Evolutionary conservation across 176 grass and related monocot genomes (phyloP), one percentile per base, ranked within the genome.

Genomic region (Poa annua): DNA sequence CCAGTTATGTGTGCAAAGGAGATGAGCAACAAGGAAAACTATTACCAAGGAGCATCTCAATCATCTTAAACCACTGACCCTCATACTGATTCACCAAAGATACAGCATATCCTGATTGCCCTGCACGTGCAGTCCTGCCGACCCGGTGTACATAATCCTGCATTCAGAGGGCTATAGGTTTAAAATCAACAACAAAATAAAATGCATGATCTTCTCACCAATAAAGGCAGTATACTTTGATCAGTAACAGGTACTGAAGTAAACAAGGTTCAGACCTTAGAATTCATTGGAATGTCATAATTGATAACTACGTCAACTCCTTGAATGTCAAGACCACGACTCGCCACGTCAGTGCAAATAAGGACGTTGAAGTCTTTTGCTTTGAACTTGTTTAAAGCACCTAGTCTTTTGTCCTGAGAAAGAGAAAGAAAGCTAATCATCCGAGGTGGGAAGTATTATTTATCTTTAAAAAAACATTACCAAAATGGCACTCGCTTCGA

Each of bases 71-170:
- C 91, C 91, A 92, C 83, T 91, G 77, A 24, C 81, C 87, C 73
- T 93, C 96, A n/a, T 93, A 98, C 72, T 95, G 96, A 73, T 93
- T 98, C 45, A 98, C 96, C 29, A 98, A 91, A 52, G 96, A 93
- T 76, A 93, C 68, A 19, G 96, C 96, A 38, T 92, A 85, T 59
- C 96, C 96, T 85, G 93, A 93, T 14, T 76, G 83, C 64, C 96
- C 93, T 62, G 96, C 93, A 83, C 96, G 92, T 66, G 96, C 92
- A 59, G 96, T 98, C 85, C 96, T 95, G 71, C 96, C 96, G 11
- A 95, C 96, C 57, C 91, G 90, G 95, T 98, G 96, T 60, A 98
- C 83, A 80, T 98, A 98, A 90, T 95, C 96, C 92, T 95, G 79
- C 42, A 91, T 85, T 82, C n/a, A 5, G 20, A 17, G 14, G 32